These are phyloP conservation scores for Sistotremastrum suecicum DNA, from an alignment of 768 basidiomycete genomes.

Conservation along the genomic window DNA sequence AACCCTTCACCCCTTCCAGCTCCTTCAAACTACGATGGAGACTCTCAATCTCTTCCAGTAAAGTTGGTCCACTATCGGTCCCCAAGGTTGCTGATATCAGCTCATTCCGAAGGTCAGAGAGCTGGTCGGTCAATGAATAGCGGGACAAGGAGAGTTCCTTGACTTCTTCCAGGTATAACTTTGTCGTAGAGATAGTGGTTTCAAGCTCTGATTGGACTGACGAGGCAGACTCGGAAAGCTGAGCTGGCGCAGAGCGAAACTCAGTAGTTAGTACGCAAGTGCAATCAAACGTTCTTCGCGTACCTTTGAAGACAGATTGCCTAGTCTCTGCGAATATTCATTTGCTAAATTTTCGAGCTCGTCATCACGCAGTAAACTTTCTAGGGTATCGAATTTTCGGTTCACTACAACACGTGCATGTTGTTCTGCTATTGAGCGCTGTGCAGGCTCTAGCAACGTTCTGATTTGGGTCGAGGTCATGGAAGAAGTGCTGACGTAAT, in stretches of 20 bases:
- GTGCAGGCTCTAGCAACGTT: too few species aligned
- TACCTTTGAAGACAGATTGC: constrained; percentile 13
- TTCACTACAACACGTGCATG: too few species aligned
- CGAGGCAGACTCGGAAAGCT: constrained; percentile 43
- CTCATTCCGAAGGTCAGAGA: constrained; percentile 49
- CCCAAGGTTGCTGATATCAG: constrained; percentile 43
- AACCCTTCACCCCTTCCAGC: constrained; percentile 59
- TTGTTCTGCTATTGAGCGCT: too few species aligned
- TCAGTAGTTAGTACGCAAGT: constrained; percentile 7
- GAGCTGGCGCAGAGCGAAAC: constrained; percentile 30
- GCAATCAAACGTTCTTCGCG: constrained; percentile 16
- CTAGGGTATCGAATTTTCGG: too few species aligned
- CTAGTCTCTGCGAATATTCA: too few species aligned
- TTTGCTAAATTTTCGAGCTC: too few species aligned
- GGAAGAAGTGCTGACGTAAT: too few species aligned
- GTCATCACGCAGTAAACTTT: too few species aligned
- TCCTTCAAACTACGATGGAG: constrained; percentile 67
- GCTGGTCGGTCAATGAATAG: constrained; percentile 66
- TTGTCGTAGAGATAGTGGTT: constrained; percentile 31
- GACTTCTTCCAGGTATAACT: constrained; percentile 42
- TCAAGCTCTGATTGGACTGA: constrained; percentile 32
- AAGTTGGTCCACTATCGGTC: constrained; percentile 36
- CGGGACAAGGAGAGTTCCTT: constrained; percentile 65
- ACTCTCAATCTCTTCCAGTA: constrained; percentile 73
- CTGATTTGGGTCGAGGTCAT: too few species aligned